A percentile compares a stretch with the other conserved stretches of the same genome.
phyloP scores from a whole-genome alignment of 2,329 filamentous ascomycete genomes.

The Fusarium torreyae region DNA sequence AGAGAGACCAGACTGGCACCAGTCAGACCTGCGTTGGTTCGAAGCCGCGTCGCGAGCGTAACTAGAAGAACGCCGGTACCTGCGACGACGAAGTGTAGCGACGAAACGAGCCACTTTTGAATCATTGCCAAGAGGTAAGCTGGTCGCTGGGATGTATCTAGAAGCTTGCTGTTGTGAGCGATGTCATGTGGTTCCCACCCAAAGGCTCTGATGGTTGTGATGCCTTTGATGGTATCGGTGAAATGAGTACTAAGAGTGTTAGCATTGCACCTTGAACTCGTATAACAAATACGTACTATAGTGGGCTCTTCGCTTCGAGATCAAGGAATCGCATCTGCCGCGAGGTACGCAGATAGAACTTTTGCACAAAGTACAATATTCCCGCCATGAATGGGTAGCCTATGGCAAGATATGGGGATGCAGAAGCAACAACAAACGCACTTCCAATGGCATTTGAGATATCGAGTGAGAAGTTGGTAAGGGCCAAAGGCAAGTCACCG shows the following conservation, averaged over 20 bases:
- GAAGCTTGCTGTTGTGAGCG: conserved; percentile 61
- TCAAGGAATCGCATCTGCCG: conserved; percentile 73
- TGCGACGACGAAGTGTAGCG: conserved; percentile 65
- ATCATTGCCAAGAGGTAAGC: conserved; percentile 71
- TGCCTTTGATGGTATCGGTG: conserved; percentile 68
- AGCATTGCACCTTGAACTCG: background rate
- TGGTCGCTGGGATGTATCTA: conserved; percentile 70
- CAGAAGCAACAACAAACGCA: conserved; percentile 62
- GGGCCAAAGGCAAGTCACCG: conserved; percentile 54
- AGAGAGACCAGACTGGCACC: conserved; percentile 59
- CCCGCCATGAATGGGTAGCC: conserved; percentile 65
- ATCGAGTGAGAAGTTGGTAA: conserved; percentile 52
- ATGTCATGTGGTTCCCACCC: conserved; percentile 60
- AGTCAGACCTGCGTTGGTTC: conserved; percentile 55
- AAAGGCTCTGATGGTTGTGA: conserved; percentile 71
- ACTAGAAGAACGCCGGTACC: conserved; percentile 64
- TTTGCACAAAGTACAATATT: conserved; percentile 66
- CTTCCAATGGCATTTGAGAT: conserved; percentile 56
- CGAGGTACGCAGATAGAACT: conserved; percentile 72
- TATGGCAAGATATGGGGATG: conserved; percentile 62
- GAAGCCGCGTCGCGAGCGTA: conserved; percentile 61
- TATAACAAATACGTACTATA: conserved; percentile 45
- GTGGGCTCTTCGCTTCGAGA: conserved; percentile 71
- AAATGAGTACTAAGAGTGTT: conserved; percentile 61
- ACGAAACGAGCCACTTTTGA: conserved; percentile 70